A percentile compares a stretch with the other conserved stretches of the same genome.
phyloP scores from a whole-genome alignment of 768 basidiomycete genomes.

The Tricholoma bakamatsutake region DNA sequence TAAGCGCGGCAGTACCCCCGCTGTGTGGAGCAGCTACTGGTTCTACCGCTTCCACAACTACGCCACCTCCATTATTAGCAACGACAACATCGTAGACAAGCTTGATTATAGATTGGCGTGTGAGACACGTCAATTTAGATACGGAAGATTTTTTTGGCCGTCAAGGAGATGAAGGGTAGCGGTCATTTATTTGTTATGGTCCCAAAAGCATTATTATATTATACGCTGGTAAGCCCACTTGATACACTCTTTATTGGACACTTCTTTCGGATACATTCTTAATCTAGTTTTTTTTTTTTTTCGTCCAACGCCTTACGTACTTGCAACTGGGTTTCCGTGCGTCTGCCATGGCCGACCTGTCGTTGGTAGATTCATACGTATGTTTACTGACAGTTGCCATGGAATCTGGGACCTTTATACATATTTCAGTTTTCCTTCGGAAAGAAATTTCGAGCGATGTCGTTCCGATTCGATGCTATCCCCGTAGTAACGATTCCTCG shows the following conservation, averaged over 20 bases:
- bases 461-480: not conserved
- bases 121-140: not conserved
- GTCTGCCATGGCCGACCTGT: too few relatives aligned
- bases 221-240: not conserved
- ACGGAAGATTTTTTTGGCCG: not conserved
- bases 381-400: not conserved
- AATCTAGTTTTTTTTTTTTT: not conserved
- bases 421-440: not conserved
- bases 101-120: not conserved
- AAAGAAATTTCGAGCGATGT: not conserved
- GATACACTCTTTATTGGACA: not conserved
- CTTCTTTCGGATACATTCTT: not conserved
- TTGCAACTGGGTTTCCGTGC: too few relatives aligned
- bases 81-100: not conserved
- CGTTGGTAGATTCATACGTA: not conserved
- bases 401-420: not conserved
- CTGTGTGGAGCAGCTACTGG: slow-evolving; percentile 10
- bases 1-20: slow-evolving; percentile 27
- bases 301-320: too few relatives aligned
- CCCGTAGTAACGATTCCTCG: not conserved
- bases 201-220: not conserved
- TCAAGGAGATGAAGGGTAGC: not conserved
- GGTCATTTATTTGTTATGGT: not conserved
- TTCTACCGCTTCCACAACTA: not conserved
- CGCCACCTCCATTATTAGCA: not conserved